Conservation (phyloP, 2,329 filamentous ascomycete genomes). For the Epichloe aotearoae region DNA sequence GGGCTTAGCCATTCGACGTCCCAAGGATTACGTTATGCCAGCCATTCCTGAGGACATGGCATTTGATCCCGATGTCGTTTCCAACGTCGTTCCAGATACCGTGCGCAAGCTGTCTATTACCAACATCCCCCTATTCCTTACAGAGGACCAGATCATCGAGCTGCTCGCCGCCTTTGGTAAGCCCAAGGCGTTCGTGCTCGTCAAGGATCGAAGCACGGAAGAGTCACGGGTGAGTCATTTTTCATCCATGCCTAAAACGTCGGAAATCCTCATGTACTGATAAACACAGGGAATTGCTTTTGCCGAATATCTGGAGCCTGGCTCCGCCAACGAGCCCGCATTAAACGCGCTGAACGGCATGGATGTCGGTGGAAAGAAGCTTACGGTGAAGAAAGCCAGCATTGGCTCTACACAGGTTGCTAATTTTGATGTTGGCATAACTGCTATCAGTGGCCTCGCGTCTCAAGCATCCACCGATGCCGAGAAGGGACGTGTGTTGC, state of each 20-base stretch:
- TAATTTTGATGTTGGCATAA: constrained; percentile 88
- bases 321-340: constrained; percentile 61
- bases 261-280: constrained; percentile 16
- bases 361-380: constrained; percentile 74
- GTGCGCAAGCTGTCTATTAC: constrained; percentile 90
- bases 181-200: constrained; percentile 80
- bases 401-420: constrained; percentile 88
- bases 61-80: constrained; percentile 64
- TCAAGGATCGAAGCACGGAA: constrained; percentile 73
- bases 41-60: constrained; percentile 59
- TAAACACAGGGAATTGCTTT: constrained; percentile 72
- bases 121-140: constrained; percentile 77
- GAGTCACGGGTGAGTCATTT: constrained; percentile 58
- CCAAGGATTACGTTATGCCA: constrained; percentile 95
- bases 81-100: constrained; percentile 74
- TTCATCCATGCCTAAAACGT: background rate
- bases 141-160: constrained; percentile 84
- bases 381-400: constrained; percentile 80
- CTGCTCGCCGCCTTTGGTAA: constrained; percentile 83
- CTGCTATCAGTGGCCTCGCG: constrained; percentile 94
- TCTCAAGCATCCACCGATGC: constrained; percentile 70
- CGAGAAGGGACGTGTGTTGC: constrained; percentile 72
- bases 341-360: constrained; percentile 87
- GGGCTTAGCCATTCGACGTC: constrained; percentile 67
- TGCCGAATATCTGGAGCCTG: constrained; percentile 78